Evolutionary conservation across 129 eudicot species (phyloP).

Genomic region (Flaveria trinervia): DNA sequence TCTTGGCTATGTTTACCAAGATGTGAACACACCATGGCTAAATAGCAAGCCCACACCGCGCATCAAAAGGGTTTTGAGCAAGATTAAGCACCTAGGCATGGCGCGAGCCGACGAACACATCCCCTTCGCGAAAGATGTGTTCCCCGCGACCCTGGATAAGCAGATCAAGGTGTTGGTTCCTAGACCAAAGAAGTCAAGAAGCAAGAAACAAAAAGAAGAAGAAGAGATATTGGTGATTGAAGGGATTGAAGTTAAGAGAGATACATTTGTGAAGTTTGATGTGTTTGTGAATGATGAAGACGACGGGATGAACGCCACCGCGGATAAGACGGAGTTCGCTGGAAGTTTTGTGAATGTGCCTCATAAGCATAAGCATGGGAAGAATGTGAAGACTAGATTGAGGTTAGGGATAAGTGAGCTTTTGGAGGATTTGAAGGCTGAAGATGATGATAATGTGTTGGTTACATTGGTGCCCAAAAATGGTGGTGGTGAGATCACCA

Average conservation of each 20-base stretch:
- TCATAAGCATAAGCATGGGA: slow-evolving; percentile 44
- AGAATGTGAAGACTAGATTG: slow-evolving; percentile 36
- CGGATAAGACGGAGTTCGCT: slow-evolving; percentile 46
- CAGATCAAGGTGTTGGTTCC: slow-evolving; percentile 35
- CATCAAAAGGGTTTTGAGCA: slow-evolving; percentile 37
- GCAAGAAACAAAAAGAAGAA: slow-evolving; percentile 45
- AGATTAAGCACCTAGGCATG: slow-evolving; percentile 34
- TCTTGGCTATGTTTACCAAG: slow-evolving; percentile 51
- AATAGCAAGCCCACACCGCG: slow-evolving; percentile 49
- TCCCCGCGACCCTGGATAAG: slow-evolving; percentile 37
- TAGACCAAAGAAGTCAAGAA: slow-evolving; percentile 46
- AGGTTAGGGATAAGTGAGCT: slow-evolving; percentile 48
- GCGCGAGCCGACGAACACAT: slow-evolving; percentile 38
- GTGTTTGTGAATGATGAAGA: slow-evolving; percentile 64
- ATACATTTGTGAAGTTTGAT: slow-evolving; percentile 49
- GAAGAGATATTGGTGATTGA: slow-evolving; percentile 53
- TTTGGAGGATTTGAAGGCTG: slow-evolving; percentile 43
- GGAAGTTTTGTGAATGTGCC: slow-evolving; percentile 63
- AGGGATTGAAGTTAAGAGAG: slow-evolving; percentile 40
- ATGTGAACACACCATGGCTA: slow-evolving; percentile 50
- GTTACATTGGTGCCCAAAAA: slow-evolving; percentile 47
- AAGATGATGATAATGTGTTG: slow-evolving; percentile 47
- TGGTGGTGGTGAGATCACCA: slow-evolving; percentile 28
- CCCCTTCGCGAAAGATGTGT: slow-evolving; percentile 35
- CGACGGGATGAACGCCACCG: slow-evolving; percentile 30